Evolutionary conservation across 371 early-diverging fungal genomes (phyloP), one percentile per base, ranked within the genome.

Genomic region (Zychaea mexicana): DNA sequence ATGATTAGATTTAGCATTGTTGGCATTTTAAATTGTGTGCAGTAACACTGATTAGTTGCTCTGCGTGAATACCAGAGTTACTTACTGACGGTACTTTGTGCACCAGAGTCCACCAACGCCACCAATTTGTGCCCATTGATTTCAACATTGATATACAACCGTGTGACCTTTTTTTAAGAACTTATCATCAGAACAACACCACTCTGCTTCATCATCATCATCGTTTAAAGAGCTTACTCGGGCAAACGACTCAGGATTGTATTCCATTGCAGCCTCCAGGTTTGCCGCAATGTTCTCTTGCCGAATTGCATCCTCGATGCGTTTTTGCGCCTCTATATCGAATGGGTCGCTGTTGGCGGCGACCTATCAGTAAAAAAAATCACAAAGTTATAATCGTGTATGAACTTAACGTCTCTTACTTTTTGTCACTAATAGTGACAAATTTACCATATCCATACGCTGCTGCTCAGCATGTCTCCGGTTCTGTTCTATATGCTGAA

Each of bases 21-120:
- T 28, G 15, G 24, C 10, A 38, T 19, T 19, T 15, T 13, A 17
- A 1, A n/a, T 33, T 38, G 3, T 53, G 4, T 57, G n/a, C 22
- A 17, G 24, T 26, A 3, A 28, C 21, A 28, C 33, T 33, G 5
- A 8, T 33, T 5, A 33, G 33, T 45, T n/a, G n/a, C n/a, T n/a
- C n/a, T n/a, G n/a, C n/a, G n/a, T n/a, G n/a, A n/a, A n/a, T n/a
- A n/a, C n/a, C n/a, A n/a, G 45, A 5, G 22, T 1, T 19, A 82
- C 85, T 76, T 85, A 94, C 94, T 96, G 54, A 98, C 96, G 7
- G 98, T 97, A 22, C 92, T 92, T 67, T 98, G 98, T 12, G 99
- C 99, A 22, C 98, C 99, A 6, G 97, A 96, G 73, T 98, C 99
- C 2, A 98, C 96, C 73, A 98, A 90, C 0, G 98, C 97, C 67